A percentile compares a stretch with the other conserved stretches of the same genome.
Evolutionary conservation across 2,329 filamentous ascomycete genomes (phyloP).

Genomic region (Diplodia intermedia): DNA sequence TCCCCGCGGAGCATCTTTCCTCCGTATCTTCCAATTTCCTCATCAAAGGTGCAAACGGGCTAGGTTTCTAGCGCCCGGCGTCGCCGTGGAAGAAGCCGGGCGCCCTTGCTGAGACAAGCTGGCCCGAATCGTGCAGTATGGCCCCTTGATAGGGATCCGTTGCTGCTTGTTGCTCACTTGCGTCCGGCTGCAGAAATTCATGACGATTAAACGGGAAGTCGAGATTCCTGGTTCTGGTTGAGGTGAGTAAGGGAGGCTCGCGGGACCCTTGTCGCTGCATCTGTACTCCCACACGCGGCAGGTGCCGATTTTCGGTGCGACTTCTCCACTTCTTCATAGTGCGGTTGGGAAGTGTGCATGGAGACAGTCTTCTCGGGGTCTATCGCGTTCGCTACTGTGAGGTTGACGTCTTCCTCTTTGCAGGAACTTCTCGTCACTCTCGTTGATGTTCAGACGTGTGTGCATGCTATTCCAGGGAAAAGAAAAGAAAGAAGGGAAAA

Average conservation of each 20-base stretch:
- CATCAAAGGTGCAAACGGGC: not conserved
- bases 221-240: conserved; percentile 24
- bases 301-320: conserved; percentile 13
- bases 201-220: conserved; percentile 6
- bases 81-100: conserved; percentile 1
- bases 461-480: not conserved
- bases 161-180: not conserved
- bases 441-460: not conserved
- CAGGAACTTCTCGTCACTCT: not conserved
- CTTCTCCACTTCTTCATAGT: conserved; percentile 12
- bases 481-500: not conserved
- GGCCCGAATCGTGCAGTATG: not conserved
- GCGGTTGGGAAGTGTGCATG: not conserved
- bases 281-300: conserved; percentile 23
- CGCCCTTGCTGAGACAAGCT: conserved; percentile 24
- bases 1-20: not conserved
- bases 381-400: not conserved
- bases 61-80: not conserved
- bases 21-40: conserved; percentile 6
- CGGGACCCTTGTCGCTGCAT: conserved; percentile 10
- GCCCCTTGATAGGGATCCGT: conserved; percentile 5
- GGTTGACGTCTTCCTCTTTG: not conserved
- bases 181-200: conserved; percentile 4
- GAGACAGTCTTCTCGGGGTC: not conserved
- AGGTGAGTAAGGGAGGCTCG: conserved; percentile 27